phyloP scores from a whole-genome alignment of 106 monocot genomes.

The Iris macrosiphon region DNA sequence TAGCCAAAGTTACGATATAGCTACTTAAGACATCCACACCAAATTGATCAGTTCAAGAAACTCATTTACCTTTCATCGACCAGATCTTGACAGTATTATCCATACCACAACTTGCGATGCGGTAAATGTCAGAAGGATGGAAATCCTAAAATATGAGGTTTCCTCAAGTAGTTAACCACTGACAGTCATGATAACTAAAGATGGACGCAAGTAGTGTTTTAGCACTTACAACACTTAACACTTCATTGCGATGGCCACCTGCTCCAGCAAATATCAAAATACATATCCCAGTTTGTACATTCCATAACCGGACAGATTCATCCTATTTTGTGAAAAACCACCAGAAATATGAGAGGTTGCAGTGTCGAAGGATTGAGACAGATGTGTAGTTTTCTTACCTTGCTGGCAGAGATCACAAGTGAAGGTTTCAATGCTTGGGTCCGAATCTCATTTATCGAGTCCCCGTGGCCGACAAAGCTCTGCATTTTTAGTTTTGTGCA shows the following conservation, averaged over 20 bases:
- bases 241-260: slow-evolving; percentile 99
- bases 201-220: background rate
- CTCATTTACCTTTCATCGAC: slow-evolving; percentile 88
- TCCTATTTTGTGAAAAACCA: slow-evolving; percentile 37
- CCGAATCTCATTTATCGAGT: slow-evolving; percentile 93
- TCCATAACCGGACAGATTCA: slow-evolving; percentile 96
- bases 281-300: slow-evolving; percentile 97
- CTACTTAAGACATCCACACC: background rate
- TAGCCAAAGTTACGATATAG: slow-evolving; percentile 8
- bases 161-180: background rate
- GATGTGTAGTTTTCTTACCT: slow-evolving; percentile 26
- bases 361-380: background rate
- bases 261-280: slow-evolving; percentile 97
- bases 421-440: slow-evolving; percentile 93
- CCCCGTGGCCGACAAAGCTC: slow-evolving; percentile 97
- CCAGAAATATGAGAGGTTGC: background rate
- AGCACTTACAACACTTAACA: slow-evolving; percentile 90
- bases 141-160: slow-evolving; percentile 67
- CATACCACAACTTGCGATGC: slow-evolving; percentile 98
- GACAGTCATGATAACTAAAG: no score
- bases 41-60: background rate
- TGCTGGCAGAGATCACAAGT: slow-evolving; percentile 91
- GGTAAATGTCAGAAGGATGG: slow-evolving; percentile 94
- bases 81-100: slow-evolving; percentile 98
- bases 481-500: no score